phyloP scores from a whole-genome alignment of 2,329 filamentous ascomycete species.

The Penicillium sp. region DNA sequence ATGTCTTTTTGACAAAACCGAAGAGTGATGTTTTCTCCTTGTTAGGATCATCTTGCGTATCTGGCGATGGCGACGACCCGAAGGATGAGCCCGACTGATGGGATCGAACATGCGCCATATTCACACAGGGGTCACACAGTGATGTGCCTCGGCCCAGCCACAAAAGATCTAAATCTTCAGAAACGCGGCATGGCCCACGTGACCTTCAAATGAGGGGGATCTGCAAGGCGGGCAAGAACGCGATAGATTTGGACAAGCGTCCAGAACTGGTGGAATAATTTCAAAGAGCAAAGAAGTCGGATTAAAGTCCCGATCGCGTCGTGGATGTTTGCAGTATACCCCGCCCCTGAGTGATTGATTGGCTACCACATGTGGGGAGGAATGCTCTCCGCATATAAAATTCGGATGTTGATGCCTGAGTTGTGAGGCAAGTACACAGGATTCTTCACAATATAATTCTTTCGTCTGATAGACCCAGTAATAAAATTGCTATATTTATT shows the following conservation, averaged over 20 bases:
- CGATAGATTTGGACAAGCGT: background rate
- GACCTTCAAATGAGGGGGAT: background rate
- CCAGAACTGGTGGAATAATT: background rate
- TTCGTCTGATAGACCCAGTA: background rate
- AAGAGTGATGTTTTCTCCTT: constrained; percentile 26
- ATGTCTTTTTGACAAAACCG: constrained; percentile 27
- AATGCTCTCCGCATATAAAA: background rate
- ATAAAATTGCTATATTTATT: background rate
- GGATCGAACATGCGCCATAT: constrained; percentile 14
- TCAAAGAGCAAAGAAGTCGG: background rate
- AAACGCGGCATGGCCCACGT: background rate
- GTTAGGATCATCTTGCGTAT: constrained; percentile 10
- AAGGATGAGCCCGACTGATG: constrained; percentile 11
- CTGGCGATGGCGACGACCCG: constrained; percentile 2
- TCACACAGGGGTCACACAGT: background rate
- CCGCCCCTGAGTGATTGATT: background rate
- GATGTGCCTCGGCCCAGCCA: background rate
- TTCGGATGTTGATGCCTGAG: background rate
- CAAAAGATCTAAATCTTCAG: background rate
- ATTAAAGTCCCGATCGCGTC: background rate
- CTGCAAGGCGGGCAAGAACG: background rate
- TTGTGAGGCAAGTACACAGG: background rate
- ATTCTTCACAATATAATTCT: background rate
- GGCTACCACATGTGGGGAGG: background rate
- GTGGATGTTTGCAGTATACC: background rate